phyloP scores from a whole-genome alignment of 2,329 filamentous ascomycete species.

The Acrocalymma vagum region DNA sequence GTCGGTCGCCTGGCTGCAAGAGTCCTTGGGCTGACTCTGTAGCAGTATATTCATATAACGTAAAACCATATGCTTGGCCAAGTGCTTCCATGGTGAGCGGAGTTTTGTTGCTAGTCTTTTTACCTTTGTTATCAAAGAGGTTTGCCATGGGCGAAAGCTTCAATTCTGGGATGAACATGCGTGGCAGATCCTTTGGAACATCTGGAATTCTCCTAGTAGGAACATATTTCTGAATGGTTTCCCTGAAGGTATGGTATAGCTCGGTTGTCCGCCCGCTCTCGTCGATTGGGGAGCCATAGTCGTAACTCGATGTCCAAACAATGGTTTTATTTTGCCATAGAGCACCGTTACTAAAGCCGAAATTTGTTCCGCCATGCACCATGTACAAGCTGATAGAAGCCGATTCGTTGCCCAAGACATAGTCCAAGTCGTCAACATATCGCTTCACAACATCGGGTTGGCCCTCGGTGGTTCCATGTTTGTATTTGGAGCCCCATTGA shows the following conservation, averaged over 20 bases:
- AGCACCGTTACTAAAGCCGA: slow-evolving; percentile 58
- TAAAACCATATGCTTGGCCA: slow-evolving; percentile 55
- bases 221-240: slow-evolving; percentile 51
- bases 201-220: slow-evolving; percentile 48
- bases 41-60: slow-evolving; percentile 53
- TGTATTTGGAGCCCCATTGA: slow-evolving; percentile 52
- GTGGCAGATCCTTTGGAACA: slow-evolving; percentile 43
- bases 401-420: slow-evolving; percentile 28
- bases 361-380: slow-evolving; percentile 64
- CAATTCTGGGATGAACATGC: slow-evolving; percentile 47
- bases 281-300: slow-evolving; percentile 61
- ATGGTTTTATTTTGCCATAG: slow-evolving; percentile 53
- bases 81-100: slow-evolving; percentile 58
- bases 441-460: slow-evolving; percentile 21
- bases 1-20: slow-evolving; percentile 53
- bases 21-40: slow-evolving; percentile 35
- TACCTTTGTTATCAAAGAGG: slow-evolving; percentile 49
- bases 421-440: slow-evolving; percentile 31
- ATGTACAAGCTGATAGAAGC: slow-evolving; percentile 61
- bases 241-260: slow-evolving; percentile 53
- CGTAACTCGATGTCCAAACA: slow-evolving; percentile 58
- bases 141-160: slow-evolving; percentile 46
- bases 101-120: slow-evolving; percentile 23
- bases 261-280: slow-evolving; percentile 59
- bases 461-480: slow-evolving; percentile 44